Evolutionary conservation across 2,329 filamentous ascomycete genomes (phyloP).

Genomic region (Herpotrichia juniperi): DNA sequence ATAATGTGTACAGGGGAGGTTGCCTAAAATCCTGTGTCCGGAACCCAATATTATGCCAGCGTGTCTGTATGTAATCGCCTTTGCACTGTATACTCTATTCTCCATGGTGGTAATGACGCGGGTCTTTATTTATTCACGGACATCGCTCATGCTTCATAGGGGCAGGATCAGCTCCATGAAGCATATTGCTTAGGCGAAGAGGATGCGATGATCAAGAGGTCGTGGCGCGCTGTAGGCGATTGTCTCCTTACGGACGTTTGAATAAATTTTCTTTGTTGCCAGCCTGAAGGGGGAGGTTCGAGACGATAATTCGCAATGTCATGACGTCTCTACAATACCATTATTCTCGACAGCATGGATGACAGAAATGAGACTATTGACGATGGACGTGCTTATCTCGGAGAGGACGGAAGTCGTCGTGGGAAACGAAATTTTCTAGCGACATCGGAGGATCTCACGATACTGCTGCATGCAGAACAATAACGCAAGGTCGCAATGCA

Average conservation of each 20-base stretch:
- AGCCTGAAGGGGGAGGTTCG: too few relatives aligned
- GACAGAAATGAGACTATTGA: too few relatives aligned
- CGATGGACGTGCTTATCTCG: too few relatives aligned
- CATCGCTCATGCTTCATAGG: not conserved
- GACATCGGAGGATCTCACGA: slow-evolving; percentile 13
- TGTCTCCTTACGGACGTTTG: slow-evolving; percentile 7
- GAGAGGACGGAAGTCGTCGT: too few relatives aligned
- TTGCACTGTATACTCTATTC: not conserved
- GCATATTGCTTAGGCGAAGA: not conserved
- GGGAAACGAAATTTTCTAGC: not conserved
- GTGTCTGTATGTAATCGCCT: not conserved
- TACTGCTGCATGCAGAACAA: slow-evolving; percentile 11
- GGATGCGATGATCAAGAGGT: not conserved
- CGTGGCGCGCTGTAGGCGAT: not conserved
- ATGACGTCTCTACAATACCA: too few relatives aligned
- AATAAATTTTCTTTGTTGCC: too few relatives aligned
- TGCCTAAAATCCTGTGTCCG: slow-evolving; percentile 5
- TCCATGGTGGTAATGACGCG: not conserved
- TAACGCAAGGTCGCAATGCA: slow-evolving; percentile 5
- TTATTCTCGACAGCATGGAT: too few relatives aligned
- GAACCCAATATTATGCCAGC: not conserved
- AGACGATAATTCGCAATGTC: too few relatives aligned
- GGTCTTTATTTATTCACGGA: not conserved
- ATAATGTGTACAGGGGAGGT: slow-evolving; percentile 28
- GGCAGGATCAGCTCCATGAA: slow-evolving; percentile 4